Evolutionary conservation across 73 alveolate species (phyloP).

Genomic region (Stentor coeruleus): DNA sequence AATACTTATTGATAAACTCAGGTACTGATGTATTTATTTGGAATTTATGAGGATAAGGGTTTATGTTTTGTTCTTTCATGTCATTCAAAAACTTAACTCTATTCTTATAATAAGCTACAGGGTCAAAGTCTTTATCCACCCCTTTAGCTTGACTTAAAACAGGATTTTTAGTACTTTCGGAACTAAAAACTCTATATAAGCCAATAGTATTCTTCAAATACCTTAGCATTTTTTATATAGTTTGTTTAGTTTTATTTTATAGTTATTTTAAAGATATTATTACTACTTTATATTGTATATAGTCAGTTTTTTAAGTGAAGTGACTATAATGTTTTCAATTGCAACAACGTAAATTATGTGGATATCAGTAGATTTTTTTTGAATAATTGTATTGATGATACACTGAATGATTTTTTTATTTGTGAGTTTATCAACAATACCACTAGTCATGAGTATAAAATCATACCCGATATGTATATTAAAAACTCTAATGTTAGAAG

Average conservation of each 20-base stretch:
- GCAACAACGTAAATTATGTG: constrained; percentile 89
- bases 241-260: constrained; percentile 6
- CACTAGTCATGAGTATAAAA: constrained; percentile 67
- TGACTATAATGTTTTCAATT: constrained; percentile 86
- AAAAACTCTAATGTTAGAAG: constrained; percentile 85
- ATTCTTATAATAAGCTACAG: constrained; percentile 67
- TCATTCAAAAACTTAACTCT: constrained; percentile 69
- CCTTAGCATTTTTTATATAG: too few relatives aligned
- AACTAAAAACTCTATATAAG: too few relatives aligned
- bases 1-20: constrained; percentile 69
- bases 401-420: constrained; percentile 84
- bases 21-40: constrained; percentile 73
- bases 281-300: constrained; percentile 63
- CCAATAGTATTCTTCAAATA: too few relatives aligned
- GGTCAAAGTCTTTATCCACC: too few relatives aligned
- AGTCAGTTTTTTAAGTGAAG: constrained; percentile 77
- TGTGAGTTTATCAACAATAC: constrained; percentile 91
- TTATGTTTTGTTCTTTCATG: constrained; percentile 62
- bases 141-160: too few relatives aligned
- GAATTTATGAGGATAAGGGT: constrained; percentile 97
- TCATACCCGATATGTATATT: constrained; percentile 69
- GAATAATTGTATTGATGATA: constrained; percentile 65
- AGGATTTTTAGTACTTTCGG: too few relatives aligned
- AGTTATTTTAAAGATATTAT: constrained; percentile 45
- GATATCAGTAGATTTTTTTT: constrained; percentile 40